phyloP scores from a whole-genome alignment of 345 rosid species.

The Brassica napus region DNA sequence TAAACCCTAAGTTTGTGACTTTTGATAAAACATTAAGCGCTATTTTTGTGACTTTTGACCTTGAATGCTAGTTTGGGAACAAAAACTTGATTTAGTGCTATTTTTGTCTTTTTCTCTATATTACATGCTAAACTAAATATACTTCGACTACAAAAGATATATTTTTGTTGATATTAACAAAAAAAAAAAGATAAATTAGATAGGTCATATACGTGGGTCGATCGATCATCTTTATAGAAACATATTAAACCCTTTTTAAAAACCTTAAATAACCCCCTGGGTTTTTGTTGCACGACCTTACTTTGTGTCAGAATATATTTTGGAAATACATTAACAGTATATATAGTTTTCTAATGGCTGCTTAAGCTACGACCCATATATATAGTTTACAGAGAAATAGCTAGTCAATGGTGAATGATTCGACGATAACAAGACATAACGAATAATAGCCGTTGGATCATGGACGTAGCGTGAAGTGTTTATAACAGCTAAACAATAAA shows the following conservation, averaged over 20 bases:
- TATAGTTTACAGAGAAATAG: neutral
- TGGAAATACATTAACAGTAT: neutral
- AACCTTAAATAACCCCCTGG: neutral
- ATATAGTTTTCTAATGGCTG: neutral
- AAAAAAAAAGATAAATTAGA: neutral
- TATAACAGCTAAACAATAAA: conserved; percentile 1
- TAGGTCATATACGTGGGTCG: conserved; percentile 3
- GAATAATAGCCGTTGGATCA: conserved; percentile 19
- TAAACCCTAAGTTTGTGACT: too few species aligned
- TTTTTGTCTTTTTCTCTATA: neutral
- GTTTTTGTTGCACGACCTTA: conserved; percentile 11
- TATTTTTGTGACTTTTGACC: too few species aligned
- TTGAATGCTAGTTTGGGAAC: too few species aligned
- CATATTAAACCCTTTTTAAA: neutral
- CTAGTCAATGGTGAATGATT: conserved; percentile 1
- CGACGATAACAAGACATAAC: neutral
- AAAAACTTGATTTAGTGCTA: too few species aligned
- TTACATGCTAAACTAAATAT: neutral
- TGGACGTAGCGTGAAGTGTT: neutral
- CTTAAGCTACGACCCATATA: neutral
- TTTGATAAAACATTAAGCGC: too few species aligned
- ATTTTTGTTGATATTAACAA: neutral
- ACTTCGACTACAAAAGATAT: neutral
- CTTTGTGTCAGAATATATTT: neutral
- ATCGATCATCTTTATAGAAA: neutral